Percentiles rank a stretch among this genome's conserved stretches.
Conservation (phyloP, 2,329 filamentous ascomycete species). For the Diaporthe ilicicola region DNA sequence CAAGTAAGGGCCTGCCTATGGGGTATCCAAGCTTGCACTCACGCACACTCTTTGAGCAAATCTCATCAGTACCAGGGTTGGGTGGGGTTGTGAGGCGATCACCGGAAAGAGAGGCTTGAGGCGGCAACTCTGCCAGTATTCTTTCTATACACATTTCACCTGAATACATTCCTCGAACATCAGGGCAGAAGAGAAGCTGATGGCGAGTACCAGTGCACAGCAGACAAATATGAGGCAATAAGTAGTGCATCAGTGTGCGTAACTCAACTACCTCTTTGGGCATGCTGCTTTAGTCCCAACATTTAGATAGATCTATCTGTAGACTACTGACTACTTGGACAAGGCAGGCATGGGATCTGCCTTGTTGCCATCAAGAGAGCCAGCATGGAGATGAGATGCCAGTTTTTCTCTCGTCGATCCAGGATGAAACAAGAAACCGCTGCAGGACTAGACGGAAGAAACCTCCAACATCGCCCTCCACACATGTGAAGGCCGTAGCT, state of each 20-base stretch:
- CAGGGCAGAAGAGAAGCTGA: neutral
- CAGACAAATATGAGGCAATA: too few species aligned
- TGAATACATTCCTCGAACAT: neutral
- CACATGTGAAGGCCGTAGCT: slow-evolving; percentile 6
- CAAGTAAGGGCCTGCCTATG: too few species aligned
- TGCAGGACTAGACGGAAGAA: neutral
- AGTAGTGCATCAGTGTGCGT: neutral
- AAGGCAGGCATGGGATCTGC: neutral
- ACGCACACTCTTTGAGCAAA: too few species aligned
- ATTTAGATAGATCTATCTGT: neutral
- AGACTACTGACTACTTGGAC: too few species aligned
- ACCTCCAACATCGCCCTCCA: neutral
- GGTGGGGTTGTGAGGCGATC: too few species aligned
- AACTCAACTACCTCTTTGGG: neutral
- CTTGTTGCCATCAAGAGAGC: neutral
- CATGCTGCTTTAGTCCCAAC: slow-evolving; percentile 7
- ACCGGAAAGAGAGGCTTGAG: too few species aligned
- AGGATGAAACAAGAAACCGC: slow-evolving; percentile 3
- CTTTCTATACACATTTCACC: neutral
- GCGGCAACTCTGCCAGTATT: neutral
- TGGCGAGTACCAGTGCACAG: too few species aligned
- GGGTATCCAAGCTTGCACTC: too few species aligned
- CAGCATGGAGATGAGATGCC: neutral
- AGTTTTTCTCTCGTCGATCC: neutral
- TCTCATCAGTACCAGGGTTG: too few species aligned